Conservation (phyloP, 139 green algal species). For the Tetradesmus lagerheimii region DNA sequence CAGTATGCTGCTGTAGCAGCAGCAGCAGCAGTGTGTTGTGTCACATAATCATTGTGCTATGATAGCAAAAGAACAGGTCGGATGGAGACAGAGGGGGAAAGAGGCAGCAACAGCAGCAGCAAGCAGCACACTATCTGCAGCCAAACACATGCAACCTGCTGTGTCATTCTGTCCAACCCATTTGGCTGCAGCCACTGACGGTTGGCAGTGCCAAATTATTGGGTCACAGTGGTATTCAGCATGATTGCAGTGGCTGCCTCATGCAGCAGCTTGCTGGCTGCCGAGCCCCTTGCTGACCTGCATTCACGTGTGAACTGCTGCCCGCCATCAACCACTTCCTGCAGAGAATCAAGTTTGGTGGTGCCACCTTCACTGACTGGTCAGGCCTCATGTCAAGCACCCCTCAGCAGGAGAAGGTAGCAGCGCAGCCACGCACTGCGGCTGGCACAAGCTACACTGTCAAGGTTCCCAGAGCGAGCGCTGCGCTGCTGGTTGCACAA, state of each 20-base stretch:
- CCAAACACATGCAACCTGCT: too few relatives aligned
- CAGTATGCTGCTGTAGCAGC: too few relatives aligned
- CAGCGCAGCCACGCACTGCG: background rate
- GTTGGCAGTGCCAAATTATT: too few relatives aligned
- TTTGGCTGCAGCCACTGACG: too few relatives aligned
- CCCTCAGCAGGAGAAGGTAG: background rate
- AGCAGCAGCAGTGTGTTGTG: background rate
- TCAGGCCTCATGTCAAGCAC: background rate
- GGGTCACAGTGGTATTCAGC: too few relatives aligned
- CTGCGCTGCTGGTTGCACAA: constrained; percentile 6
- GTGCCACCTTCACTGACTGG: background rate
- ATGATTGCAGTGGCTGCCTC: too few relatives aligned
- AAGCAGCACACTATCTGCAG: too few relatives aligned
- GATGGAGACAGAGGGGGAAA: too few relatives aligned
- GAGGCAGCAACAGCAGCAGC: too few relatives aligned
- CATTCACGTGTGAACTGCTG: background rate
- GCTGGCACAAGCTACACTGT: background rate
- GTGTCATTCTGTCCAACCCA: too few relatives aligned
- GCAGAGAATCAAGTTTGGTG: background rate
- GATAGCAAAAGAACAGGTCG: too few relatives aligned
- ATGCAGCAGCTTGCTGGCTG: background rate
- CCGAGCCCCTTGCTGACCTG: background rate
- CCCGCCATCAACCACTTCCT: background rate
- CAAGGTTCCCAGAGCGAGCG: background rate
- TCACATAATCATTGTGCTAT: too few relatives aligned